Evolutionary conservation across 2,329 filamentous ascomycete genomes (phyloP).

Genomic region (Colletotrichum truncatum): DNA sequence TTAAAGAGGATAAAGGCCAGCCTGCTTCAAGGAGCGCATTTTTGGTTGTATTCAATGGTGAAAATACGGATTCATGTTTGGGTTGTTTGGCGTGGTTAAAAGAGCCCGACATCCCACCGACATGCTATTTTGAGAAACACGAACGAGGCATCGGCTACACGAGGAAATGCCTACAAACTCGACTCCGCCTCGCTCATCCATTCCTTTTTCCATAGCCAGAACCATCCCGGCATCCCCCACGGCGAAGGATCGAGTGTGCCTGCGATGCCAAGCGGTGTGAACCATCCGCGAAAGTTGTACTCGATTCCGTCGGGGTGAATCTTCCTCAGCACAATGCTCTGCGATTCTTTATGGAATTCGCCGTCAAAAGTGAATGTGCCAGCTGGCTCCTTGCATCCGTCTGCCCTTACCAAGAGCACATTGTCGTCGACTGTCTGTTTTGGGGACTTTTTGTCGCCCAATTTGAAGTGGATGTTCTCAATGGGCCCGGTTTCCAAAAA

Average conservation of each 20-base stretch:
- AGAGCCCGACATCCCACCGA: no score
- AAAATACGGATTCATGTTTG: no score
- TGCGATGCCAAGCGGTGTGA: neutral
- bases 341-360: neutral
- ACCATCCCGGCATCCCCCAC: neutral
- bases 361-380: neutral
- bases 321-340: neutral
- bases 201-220: constrained; percentile 8
- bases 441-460: neutral
- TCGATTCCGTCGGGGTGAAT: neutral
- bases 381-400: neutral
- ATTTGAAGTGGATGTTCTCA: neutral
- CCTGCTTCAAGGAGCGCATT: no score
- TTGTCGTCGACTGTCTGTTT: no score
- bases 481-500: neutral
- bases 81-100: no score
- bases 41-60: no score
- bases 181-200: neutral
- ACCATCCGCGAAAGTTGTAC: neutral
- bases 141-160: no score
- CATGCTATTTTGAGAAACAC: no score
- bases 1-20: no score
- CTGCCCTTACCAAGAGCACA: neutral
- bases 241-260: neutral
- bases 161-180: no score